Evolutionary conservation across 768 basidiomycete species (phyloP).

Genomic region (Leccinum incarnatum): DNA sequence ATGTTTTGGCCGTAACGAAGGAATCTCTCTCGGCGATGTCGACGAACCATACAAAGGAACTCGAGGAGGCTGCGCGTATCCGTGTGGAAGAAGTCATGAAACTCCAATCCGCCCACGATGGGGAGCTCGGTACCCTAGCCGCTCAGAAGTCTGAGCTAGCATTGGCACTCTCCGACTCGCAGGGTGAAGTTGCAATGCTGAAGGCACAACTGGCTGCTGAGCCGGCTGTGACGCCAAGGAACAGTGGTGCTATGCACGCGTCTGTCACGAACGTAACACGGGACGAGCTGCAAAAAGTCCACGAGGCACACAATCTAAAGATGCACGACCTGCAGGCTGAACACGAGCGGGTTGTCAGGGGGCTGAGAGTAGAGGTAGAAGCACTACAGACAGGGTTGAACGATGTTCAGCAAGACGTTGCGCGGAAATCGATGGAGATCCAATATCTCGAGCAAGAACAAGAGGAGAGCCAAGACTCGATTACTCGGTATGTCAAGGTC

Average conservation of each 20-base stretch:
- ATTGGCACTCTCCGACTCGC: slow-evolving; percentile 65
- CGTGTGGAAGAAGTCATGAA: slow-evolving; percentile 71
- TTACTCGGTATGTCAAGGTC: slow-evolving; percentile 72
- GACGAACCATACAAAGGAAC: slow-evolving; percentile 63
- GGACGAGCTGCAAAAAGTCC: slow-evolving; percentile 73
- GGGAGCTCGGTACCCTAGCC: slow-evolving; percentile 54
- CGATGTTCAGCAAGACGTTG: slow-evolving; percentile 59
- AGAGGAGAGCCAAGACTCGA: slow-evolving; percentile 71
- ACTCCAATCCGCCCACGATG: slow-evolving; percentile 56
- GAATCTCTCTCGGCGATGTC: slow-evolving; percentile 69
- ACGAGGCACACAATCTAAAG: slow-evolving; percentile 84
- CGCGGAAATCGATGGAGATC: slow-evolving; percentile 78
- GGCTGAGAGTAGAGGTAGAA: slow-evolving; percentile 56
- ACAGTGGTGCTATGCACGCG: slow-evolving; percentile 45
- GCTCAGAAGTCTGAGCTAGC: slow-evolving; percentile 63
- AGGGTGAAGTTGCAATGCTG: slow-evolving; percentile 70
- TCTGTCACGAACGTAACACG: slow-evolving; percentile 53
- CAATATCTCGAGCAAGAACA: slow-evolving; percentile 75
- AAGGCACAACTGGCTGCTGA: slow-evolving; percentile 54
- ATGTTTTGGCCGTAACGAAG: slow-evolving; percentile 66
- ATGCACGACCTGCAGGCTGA: slow-evolving; percentile 69
- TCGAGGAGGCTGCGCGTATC: slow-evolving; percentile 70
- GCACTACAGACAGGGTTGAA: slow-evolving; percentile 45
- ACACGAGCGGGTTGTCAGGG: slow-evolving; percentile 57
- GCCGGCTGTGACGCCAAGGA: slow-evolving; percentile 47